Conservation (phyloP, 169 alveolate genomes). For the Amoebophrya sp. region DNA sequence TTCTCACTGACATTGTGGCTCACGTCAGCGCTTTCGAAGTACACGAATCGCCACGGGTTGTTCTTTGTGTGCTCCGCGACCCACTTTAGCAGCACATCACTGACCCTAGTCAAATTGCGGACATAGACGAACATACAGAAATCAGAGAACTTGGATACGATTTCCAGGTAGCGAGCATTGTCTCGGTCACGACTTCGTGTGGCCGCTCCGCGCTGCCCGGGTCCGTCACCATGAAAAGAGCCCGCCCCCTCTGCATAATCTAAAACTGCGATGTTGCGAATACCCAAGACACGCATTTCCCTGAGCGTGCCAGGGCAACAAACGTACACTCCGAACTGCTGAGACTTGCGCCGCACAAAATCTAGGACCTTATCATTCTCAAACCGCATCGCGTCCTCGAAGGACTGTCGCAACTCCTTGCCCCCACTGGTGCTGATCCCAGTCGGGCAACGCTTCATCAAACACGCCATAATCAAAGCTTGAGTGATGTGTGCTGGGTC, state of each 20-base stretch:
- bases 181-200: background rate
- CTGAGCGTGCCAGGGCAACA: background rate
- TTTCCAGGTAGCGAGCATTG: background rate
- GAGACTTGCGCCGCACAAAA: background rate
- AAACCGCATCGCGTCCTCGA: background rate
- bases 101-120: background rate
- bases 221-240: too few relatives aligned
- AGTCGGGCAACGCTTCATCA: background rate
- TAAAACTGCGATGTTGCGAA: background rate
- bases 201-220: too few relatives aligned
- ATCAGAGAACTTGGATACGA: background rate
- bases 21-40: background rate
- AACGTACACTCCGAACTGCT: background rate
- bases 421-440: background rate
- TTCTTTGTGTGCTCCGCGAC: background rate
- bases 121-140: background rate
- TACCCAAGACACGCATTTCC: background rate
- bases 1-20: background rate
- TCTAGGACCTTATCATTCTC: too few relatives aligned
- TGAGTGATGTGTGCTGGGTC: too few relatives aligned
- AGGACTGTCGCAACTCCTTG: background rate
- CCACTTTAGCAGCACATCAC: background rate
- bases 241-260: background rate
- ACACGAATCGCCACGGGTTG: constrained; percentile 14
- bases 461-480: background rate